Evolutionary conservation across 75 land plant genomes (phyloP).

Genomic region (Selaginella moellendorffii): DNA sequence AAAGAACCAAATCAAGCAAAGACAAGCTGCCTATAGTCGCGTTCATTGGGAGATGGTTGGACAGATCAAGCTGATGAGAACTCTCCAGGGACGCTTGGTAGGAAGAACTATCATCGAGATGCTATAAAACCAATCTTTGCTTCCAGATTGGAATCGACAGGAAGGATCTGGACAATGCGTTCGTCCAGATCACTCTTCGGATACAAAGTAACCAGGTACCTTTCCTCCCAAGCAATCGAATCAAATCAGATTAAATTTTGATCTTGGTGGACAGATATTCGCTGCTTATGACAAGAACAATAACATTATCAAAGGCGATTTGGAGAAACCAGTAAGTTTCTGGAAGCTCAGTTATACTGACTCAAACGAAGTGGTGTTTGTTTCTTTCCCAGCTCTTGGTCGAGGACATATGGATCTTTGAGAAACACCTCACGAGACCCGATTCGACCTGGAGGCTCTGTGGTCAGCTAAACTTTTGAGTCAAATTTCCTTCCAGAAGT

Average conservation of each 20-base stretch:
- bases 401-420: not conserved
- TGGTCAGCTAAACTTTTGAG: no score
- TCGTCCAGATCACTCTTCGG: constrained; percentile 76
- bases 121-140: not conserved
- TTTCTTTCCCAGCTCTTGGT: not conserved
- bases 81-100: constrained; percentile 79
- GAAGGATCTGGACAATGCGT: constrained; percentile 54
- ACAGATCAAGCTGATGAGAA: constrained; percentile 44
- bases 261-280: constrained; percentile 45
- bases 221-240: not conserved
- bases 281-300: constrained; percentile 32
- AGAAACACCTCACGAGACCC: not conserved
- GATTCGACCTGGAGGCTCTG: not conserved
- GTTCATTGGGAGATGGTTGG: constrained; percentile 75
- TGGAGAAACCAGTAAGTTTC: constrained; percentile 10
- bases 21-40: constrained; percentile 46
- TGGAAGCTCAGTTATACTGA: not conserved
- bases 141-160: constrained; percentile 61
- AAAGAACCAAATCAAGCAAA: constrained; percentile 77
- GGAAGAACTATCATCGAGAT: constrained; percentile 11
- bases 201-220: constrained; percentile 60
- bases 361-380: not conserved
- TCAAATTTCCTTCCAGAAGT: not conserved
- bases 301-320: constrained; percentile 25
- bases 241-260: not conserved